phyloP scores from a whole-genome alignment of 495 filamentous ascomycete species.

The Hypoxylon lenormandii region DNA sequence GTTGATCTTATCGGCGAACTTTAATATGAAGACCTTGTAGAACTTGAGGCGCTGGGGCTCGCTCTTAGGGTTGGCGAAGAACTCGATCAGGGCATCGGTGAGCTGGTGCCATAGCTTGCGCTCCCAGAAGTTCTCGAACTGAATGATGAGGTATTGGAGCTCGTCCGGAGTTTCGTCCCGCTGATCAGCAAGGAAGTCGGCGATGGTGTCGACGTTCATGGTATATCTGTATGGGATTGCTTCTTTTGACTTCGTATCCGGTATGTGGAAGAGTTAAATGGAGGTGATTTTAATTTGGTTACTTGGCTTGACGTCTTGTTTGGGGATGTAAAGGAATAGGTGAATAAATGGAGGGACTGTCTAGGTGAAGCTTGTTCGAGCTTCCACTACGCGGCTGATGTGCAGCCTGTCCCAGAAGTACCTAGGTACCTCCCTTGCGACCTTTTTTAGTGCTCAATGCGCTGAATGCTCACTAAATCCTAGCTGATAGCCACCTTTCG shows the following conservation, averaged over 20 bases:
- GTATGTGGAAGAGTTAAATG: background rate
- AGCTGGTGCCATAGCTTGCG: constrained; percentile 99
- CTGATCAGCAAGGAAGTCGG: constrained; percentile 90
- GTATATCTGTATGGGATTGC: constrained; percentile 38
- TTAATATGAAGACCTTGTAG: constrained; percentile 94
- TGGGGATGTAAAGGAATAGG: background rate
- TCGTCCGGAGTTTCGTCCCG: constrained; percentile 86
- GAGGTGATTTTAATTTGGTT: constrained; percentile 4
- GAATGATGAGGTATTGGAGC: constrained; percentile 85
- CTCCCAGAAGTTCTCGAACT: constrained; percentile 98
- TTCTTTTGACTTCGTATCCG: constrained; percentile 19
- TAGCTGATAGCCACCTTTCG: background rate
- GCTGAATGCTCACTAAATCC: background rate
- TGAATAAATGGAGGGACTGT: too few species aligned
- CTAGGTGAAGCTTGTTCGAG: constrained; percentile 31
- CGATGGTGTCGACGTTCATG: constrained; percentile 87
- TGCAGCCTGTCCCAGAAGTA: constrained; percentile 48
- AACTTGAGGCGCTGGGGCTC: constrained; percentile 84
- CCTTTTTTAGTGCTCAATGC: too few species aligned
- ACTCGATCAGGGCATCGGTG: constrained; percentile 86
- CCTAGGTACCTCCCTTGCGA: constrained; percentile 24
- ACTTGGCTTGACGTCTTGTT: background rate
- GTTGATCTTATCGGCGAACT: constrained; percentile 98
- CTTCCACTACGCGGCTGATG: constrained; percentile 49
- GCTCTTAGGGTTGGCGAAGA: constrained; percentile 85